Conservation (phyloP, 257 asterid species). For the Solanum pinnatisectum region DNA sequence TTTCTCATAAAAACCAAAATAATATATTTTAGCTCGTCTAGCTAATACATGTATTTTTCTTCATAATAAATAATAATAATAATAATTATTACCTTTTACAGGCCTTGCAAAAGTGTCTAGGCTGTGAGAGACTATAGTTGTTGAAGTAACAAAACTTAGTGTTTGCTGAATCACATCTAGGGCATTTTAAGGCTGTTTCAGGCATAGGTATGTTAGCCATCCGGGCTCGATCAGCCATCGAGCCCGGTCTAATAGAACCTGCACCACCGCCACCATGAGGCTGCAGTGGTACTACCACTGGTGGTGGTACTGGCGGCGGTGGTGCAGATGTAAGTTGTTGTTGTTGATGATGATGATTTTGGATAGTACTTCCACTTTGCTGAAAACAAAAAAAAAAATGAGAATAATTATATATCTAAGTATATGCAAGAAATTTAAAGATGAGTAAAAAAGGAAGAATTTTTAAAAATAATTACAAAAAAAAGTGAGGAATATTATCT, state of each 20-base stretch:
- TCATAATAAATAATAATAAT: background rate
- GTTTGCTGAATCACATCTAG: slow-evolving; percentile 84
- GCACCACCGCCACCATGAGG: slow-evolving; percentile 37
- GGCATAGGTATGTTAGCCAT: slow-evolving; percentile 82
- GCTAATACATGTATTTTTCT: background rate
- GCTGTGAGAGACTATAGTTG: slow-evolving; percentile 84
- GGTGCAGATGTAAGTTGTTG: slow-evolving; percentile 14
- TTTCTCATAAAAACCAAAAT: background rate
- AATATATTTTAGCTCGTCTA: background rate
- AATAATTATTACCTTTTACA: slow-evolving; percentile 44
- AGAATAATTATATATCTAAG: slow-evolving; percentile 7
- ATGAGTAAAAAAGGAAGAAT: slow-evolving; percentile 8
- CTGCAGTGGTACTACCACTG: slow-evolving; percentile 27
- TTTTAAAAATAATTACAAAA: background rate
- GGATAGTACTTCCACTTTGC: slow-evolving; percentile 39
- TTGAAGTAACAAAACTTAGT: slow-evolving; percentile 93
- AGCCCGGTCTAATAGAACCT: slow-evolving; percentile 67
- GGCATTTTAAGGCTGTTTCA: slow-evolving; percentile 69
- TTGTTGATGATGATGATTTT: slow-evolving; percentile 39
- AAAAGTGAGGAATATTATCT: slow-evolving; percentile 45
- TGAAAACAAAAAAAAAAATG: slow-evolving; percentile 8
- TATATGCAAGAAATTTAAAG: slow-evolving; percentile 41
- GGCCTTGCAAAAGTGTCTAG: slow-evolving; percentile 93
- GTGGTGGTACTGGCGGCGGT: slow-evolving; percentile 23
- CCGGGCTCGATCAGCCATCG: slow-evolving; percentile 90